Evolutionary conservation across 2,329 filamentous ascomycete species (phyloP).

Genomic region (Ophiostoma australiae): DNA sequence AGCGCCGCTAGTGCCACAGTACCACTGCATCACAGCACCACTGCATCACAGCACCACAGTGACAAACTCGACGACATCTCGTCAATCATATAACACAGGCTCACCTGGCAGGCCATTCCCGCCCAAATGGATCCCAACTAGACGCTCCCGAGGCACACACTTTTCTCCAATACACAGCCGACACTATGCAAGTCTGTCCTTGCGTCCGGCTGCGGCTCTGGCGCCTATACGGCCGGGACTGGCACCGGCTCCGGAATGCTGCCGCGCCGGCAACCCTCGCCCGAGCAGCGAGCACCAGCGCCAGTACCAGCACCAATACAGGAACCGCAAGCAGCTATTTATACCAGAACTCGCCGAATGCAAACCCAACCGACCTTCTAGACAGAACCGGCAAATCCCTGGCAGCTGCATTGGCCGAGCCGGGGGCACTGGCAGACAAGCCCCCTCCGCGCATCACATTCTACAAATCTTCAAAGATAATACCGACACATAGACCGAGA

Average conservation of each 20-base stretch:
- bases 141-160: background rate
- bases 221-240: conserved; percentile 19
- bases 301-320: background rate
- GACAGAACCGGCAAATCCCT: background rate
- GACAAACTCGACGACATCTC: conserved; percentile 17
- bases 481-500: background rate
- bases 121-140: background rate
- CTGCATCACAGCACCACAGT: background rate
- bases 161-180: background rate
- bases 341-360: background rate
- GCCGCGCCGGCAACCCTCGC: background rate
- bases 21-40: background rate
- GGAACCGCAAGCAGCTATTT: background rate
- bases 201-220: conserved; percentile 23
- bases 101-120: background rate
- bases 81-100: background rate
- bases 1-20: conserved; percentile 16
- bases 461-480: background rate
- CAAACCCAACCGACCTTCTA: background rate
- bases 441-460: background rate
- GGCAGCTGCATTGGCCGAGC: background rate
- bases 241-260: conserved; percentile 14
- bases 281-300: background rate
- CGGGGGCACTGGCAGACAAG: background rate
- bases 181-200: conserved; percentile 24